phyloP scores from a whole-genome alignment of 768 basidiomycete species.

The Leccinum obscurum region DNA sequence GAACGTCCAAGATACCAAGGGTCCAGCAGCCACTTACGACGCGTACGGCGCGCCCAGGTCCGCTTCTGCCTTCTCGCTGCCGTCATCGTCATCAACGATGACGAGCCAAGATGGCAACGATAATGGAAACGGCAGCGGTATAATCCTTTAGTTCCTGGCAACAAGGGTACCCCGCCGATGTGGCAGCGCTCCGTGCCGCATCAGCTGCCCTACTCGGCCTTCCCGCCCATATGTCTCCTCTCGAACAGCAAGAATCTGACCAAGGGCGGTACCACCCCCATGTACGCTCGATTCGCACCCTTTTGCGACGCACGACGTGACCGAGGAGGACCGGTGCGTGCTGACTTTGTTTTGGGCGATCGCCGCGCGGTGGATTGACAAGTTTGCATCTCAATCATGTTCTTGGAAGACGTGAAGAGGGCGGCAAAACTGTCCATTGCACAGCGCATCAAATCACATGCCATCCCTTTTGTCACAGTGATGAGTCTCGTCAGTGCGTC shows the following conservation, averaged over 20 bases:
- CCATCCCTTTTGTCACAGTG: constrained; percentile 32
- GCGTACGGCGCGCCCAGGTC: no score
- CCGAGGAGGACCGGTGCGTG: constrained; percentile 44
- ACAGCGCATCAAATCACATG: constrained; percentile 35
- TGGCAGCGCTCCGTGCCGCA: constrained; percentile 25
- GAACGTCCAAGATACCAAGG: background rate
- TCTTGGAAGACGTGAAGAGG: constrained; percentile 39
- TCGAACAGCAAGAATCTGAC: constrained; percentile 32
- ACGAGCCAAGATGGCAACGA: no score
- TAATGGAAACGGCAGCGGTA: background rate
- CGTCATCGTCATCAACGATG: no score
- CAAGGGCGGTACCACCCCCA: constrained; percentile 41
- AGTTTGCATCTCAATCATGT: constrained; percentile 22
- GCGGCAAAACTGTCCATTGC: constrained; percentile 35
- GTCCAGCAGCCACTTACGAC: no score
- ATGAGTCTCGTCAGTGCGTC: constrained; percentile 27
- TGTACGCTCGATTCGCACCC: constrained; percentile 43
- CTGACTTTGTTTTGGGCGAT: no score
- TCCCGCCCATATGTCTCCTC: constrained; percentile 32
- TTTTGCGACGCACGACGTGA: constrained; percentile 50
- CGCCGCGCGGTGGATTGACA: background rate
- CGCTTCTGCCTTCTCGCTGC: background rate
- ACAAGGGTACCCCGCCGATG: constrained; percentile 25
- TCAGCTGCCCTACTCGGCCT: constrained; percentile 19
- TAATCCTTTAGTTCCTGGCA: constrained; percentile 23